phyloP scores from a whole-genome alignment of 176 grass and related monocot species.

The Dactylis glomerata region DNA sequence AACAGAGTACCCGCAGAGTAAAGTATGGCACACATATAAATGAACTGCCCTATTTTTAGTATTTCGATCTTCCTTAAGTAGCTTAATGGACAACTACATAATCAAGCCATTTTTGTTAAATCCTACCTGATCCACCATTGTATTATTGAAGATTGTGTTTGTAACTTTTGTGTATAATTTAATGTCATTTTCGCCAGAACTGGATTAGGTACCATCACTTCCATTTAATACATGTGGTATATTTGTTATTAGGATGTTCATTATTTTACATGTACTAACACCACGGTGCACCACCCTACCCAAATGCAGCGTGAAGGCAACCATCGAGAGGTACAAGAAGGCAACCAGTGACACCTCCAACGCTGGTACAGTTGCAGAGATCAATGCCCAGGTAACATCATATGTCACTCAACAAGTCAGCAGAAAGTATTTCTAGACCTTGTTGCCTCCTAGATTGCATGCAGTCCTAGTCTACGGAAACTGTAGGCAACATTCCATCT shows the following conservation, averaged over 20 bases:
- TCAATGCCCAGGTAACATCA: slow-evolving; percentile 72
- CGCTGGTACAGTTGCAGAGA: slow-evolving; percentile 59
- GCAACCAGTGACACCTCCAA: slow-evolving; percentile 63
- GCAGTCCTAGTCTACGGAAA: not conserved
- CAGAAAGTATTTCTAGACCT: slow-evolving; percentile 24
- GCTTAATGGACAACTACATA: too few species aligned
- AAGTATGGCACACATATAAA: not conserved
- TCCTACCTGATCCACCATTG: not conserved
- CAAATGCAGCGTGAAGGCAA: slow-evolving; percentile 71
- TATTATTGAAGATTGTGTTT: not conserved
- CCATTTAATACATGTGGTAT: not conserved
- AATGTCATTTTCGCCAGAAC: not conserved
- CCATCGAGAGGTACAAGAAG: slow-evolving; percentile 94
- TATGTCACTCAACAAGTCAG: slow-evolving; percentile 30
- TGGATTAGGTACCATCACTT: not conserved
- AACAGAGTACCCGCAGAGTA: not conserved
- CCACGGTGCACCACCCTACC: not conserved
- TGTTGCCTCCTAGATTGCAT: not conserved
- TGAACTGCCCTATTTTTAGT: not conserved
- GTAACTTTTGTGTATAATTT: not conserved
- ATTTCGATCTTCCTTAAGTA: not conserved
- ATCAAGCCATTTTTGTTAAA: too few species aligned
- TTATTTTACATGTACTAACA: not conserved
- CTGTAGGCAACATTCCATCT: slow-evolving; percentile 27
- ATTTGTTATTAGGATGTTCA: not conserved